A percentile compares a stretch with the other conserved stretches of the same genome.
These are phyloP conservation scores for Gloeophyllum trabeum DNA, from an alignment of 768 basidiomycete genomes.

Conservation along the genomic window DNA sequence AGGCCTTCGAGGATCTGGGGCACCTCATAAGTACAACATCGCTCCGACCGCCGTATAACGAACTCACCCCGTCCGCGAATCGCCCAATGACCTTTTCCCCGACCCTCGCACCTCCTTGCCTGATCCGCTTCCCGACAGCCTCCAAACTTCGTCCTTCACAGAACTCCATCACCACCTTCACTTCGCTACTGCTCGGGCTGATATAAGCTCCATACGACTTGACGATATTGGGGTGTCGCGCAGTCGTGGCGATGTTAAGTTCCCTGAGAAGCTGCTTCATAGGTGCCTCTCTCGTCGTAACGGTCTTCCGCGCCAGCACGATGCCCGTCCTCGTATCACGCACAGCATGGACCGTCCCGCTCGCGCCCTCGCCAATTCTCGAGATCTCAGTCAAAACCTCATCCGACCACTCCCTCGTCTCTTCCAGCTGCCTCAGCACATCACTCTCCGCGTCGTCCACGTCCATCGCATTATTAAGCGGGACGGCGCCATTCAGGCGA, in stretches of 20 bases:
- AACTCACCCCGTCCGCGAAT: conserved; percentile 73
- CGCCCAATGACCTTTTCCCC: conserved; percentile 77
- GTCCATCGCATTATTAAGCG: too few relatives aligned
- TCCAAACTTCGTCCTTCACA: conserved; percentile 79
- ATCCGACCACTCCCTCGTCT: conserved; percentile 50
- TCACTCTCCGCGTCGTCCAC: too few relatives aligned
- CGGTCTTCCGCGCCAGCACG: conserved; percentile 85
- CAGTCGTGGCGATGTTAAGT: conserved; percentile 71
- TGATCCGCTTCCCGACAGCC: conserved; percentile 67
- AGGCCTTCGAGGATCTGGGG: conserved; percentile 69
- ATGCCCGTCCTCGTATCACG: conserved; percentile 61
- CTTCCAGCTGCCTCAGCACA: too few relatives aligned
- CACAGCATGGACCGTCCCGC: conserved; percentile 86
- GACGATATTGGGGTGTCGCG: conserved; percentile 73
- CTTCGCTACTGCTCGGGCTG: conserved; percentile 69
- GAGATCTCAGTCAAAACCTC: conserved; percentile 55
- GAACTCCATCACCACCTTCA: conserved; percentile 85
- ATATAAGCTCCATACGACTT: conserved; percentile 82
- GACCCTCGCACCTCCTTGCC: conserved; percentile 57
- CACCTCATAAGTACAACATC: too few relatives aligned
- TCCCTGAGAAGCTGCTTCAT: conserved; percentile 82
- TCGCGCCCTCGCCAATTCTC: conserved; percentile 81
- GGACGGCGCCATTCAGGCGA: too few relatives aligned
- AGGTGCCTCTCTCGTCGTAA: conserved; percentile 76
- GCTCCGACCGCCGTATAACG: not conserved